Base-by-base conservation (phyloP, 306 rosid genomes). In the Argentina anserina region DNA sequence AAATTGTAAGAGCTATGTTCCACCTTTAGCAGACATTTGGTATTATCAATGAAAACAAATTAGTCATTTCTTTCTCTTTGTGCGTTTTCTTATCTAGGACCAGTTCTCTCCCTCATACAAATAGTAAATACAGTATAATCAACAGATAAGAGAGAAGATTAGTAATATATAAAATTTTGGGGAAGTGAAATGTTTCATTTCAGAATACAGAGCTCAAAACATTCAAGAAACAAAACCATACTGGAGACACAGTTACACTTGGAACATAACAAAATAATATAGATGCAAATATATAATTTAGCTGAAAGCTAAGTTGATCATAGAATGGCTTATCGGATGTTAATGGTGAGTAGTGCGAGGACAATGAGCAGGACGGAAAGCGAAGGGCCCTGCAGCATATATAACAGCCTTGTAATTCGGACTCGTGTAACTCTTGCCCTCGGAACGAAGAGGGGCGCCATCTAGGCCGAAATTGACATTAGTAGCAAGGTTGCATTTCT, bases 371-470 rank as follows among this genome's bases (percentile, higher is more conserved):
- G 99, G 91, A 63, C 86, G 93, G 79, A 94, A 94, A 75, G 96
- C 97, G 83, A 94, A 78, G 23, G 97, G 97, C 1, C 97, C 96
- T 43, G 95, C 91, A 69, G 97, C 84, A 73, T 89, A 91, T 10
- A 94, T 47, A 3, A 88, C 90, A 29, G 95, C 91, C 65, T 86
- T 83, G 7, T 94, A 91, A 28, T 75, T 66, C 70, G 76, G 83
- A 55, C 92, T 90, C 11, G 4, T 56, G 42, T 88, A 66, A 21
- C 73, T 84, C 88, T 94, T 91, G 67, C 77, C 81, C 76, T 88
- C 95, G 12, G 63, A 94, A 1, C 93, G 91, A 73, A 94, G 96
- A 0, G 84, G 75, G 1, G 91, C 81, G 0, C 97, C 97, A 65
- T 83, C 77, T 14, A 91, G 85, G 15, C 91, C 95, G 9, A 85